Percentiles rank a stretch among this genome's conserved stretches.
Conservation (phyloP, 2,329 filamentous ascomycete genomes). For the Falciphora oryzae region DNA sequence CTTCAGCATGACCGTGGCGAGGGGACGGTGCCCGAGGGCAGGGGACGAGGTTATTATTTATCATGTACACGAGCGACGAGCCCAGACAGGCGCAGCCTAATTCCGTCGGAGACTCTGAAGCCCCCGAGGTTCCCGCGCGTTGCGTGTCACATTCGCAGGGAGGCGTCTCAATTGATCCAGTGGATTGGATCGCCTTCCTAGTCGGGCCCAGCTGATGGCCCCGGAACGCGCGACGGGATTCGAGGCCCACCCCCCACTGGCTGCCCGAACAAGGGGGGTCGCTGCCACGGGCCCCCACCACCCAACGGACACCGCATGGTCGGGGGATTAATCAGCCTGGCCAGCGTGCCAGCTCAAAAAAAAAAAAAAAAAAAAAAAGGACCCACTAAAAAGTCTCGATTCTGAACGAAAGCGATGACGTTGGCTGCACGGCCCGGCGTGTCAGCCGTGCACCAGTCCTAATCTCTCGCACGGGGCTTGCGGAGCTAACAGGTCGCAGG, state of each 20-base stretch:
- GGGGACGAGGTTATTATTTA: background rate
- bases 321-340: background rate
- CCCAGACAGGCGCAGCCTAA: background rate
- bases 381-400: background rate
- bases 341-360: too few species aligned
- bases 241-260: background rate
- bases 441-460: too few species aligned
- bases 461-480: background rate
- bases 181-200: background rate
- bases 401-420: background rate
- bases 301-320: background rate
- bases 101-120: background rate
- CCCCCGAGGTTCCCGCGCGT: background rate
- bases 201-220: background rate
- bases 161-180: background rate
- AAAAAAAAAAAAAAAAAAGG: background rate
- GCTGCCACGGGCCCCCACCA: too few species aligned
- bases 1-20: slow-evolving; percentile 14
- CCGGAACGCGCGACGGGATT: background rate
- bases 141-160: background rate
- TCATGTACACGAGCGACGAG: background rate
- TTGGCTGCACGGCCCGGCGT: background rate
- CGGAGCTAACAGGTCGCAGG: background rate
- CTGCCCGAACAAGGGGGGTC: background rate
- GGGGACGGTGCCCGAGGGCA: too few species aligned